Evolutionary conservation across 305 asterid genomes (phyloP).

Genomic region (Solanum hybrid): DNA sequence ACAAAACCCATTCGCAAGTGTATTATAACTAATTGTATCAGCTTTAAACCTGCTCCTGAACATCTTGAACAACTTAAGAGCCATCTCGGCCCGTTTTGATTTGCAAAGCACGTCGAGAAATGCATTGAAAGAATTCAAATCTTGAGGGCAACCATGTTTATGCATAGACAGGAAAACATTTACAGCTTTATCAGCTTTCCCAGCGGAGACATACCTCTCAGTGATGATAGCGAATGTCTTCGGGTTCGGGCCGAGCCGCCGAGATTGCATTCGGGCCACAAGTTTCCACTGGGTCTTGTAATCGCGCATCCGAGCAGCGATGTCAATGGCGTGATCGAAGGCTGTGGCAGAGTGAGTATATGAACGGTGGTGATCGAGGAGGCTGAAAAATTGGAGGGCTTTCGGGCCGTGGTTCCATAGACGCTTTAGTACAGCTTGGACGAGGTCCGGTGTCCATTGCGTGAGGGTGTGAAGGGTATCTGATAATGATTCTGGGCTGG

Average conservation of each 20-base stretch:
- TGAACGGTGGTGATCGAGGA: conserved; percentile 49
- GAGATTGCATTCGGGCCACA: conserved; percentile 45
- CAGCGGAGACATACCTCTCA: conserved; percentile 71
- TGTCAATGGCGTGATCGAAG: conserved; percentile 70
- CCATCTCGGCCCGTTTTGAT: conserved; percentile 68
- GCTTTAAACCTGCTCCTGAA: conserved; percentile 56
- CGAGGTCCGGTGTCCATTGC: conserved; percentile 57
- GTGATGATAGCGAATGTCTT: conserved; percentile 72
- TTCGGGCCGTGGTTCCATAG: conserved; percentile 95
- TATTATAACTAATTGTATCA: conserved; percentile 64
- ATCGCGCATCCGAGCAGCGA: conserved; percentile 68
- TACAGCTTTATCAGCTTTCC: conserved; percentile 81
- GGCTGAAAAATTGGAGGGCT: conserved; percentile 76
- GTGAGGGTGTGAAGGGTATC: conserved; percentile 26
- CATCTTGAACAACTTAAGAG: conserved; percentile 42
- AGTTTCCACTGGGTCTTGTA: conserved; percentile 61
- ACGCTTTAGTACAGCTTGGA: conserved; percentile 58
- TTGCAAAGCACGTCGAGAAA: conserved; percentile 78
- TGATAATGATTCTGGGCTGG: conserved; percentile 30
- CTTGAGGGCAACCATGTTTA: conserved; percentile 75
- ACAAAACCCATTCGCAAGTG: conserved; percentile 70
- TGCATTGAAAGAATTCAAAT: conserved; percentile 60
- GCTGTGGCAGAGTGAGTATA: conserved; percentile 56
- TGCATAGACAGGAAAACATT: conserved; percentile 79
- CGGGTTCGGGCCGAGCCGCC: conserved; percentile 58